phyloP scores from a whole-genome alignment of 495 filamentous ascomycete species.

The Neurospora sp. region DNA sequence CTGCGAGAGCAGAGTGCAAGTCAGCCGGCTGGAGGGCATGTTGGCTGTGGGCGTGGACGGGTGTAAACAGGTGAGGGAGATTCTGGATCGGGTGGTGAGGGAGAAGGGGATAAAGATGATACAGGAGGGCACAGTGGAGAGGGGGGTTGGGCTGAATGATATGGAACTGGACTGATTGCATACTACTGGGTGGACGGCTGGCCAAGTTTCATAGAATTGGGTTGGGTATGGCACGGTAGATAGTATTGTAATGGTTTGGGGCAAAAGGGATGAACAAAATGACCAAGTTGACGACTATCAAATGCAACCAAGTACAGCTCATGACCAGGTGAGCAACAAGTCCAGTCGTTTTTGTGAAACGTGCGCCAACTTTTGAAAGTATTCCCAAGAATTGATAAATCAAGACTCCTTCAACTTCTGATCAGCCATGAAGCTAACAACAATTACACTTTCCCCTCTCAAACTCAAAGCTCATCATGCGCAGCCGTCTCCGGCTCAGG shows the following conservation, averaged over 20 bases:
- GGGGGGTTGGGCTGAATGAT: slow-evolving; percentile 28
- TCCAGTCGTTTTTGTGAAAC: neutral
- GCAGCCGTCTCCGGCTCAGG: slow-evolving; percentile 21
- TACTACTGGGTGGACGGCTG: neutral
- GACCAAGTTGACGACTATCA: neutral
- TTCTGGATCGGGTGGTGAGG: slow-evolving; percentile 62
- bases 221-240: neutral
- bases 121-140: slow-evolving; percentile 43
- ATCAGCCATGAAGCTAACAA: neutral
- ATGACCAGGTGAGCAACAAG: neutral
- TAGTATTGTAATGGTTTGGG: neutral
- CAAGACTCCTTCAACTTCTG: neutral
- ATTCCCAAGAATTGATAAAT: neutral
- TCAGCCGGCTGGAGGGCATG: slow-evolving; percentile 77
- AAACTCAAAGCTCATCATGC: slow-evolving; percentile 36
- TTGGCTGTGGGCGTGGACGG: slow-evolving; percentile 84
- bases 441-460: neutral
- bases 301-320: neutral
- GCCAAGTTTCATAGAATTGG: neutral
- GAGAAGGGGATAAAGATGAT: slow-evolving; percentile 55
- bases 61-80: slow-evolving; percentile 72
- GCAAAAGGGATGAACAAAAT: neutral
- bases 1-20: slow-evolving; percentile 76
- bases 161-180: slow-evolving; percentile 34
- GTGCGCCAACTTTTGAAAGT: neutral